A percentile compares a stretch with the other conserved stretches of the same genome.
phyloP scores from a whole-genome alignment of 305 asterid genomes.

The Solanum hybrid region DNA sequence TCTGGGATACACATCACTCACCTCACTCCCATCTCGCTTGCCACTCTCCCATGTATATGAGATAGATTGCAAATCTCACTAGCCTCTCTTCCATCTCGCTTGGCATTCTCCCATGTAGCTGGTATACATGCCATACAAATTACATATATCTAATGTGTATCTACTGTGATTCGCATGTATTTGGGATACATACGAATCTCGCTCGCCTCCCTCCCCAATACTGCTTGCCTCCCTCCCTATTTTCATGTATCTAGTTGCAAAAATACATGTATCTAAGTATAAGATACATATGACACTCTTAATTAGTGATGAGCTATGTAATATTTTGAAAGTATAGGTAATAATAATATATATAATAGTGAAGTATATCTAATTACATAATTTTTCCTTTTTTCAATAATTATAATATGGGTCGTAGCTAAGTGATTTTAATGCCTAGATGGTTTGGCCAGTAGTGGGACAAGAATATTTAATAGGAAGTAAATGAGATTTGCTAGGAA shows the following conservation, averaged over 20 bases:
- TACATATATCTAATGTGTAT: background rate
- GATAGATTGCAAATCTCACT: background rate
- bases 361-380: background rate
- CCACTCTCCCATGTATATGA: background rate
- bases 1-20: too few relatives aligned
- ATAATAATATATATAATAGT: too few relatives aligned
- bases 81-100: background rate
- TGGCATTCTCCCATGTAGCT: background rate
- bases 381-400: too few relatives aligned
- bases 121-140: background rate
- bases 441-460: background rate
- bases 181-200: background rate
- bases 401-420: background rate
- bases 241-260: background rate
- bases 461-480: background rate
- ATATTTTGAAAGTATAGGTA: background rate
- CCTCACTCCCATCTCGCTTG: background rate
- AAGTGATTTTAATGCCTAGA: background rate
- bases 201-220: background rate
- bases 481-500: background rate
- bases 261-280: background rate
- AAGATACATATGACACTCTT: background rate
- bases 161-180: background rate
- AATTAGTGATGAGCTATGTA: background rate
- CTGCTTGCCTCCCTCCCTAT: background rate